These are phyloP conservation scores for Talaromyces borbonicus DNA, from an alignment of 495 filamentous ascomycete species.

Conservation along the genomic window DNA sequence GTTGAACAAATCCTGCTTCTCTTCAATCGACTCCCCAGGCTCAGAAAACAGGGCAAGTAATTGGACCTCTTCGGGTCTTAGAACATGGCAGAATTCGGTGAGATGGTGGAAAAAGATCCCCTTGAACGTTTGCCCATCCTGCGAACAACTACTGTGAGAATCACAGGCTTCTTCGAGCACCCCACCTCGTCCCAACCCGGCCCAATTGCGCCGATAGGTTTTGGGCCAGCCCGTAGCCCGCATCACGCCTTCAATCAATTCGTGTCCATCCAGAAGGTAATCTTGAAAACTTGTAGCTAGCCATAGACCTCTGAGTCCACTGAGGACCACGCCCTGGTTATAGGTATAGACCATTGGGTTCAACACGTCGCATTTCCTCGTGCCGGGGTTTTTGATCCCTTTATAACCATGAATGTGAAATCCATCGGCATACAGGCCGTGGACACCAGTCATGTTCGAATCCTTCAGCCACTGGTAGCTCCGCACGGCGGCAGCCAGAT, in stretches of 20 bases:
- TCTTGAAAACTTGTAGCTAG: conserved; percentile 50
- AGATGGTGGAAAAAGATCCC: conserved; percentile 93
- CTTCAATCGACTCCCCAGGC: conserved; percentile 1
- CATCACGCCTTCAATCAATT: conserved; percentile 60
- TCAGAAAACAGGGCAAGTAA: conserved; percentile 18
- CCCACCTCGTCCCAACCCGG: conserved; percentile 65
- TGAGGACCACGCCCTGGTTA: conserved; percentile 92
- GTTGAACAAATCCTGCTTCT: conserved; percentile 18
- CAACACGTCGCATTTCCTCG: conserved; percentile 59
- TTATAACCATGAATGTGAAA: conserved; percentile 73
- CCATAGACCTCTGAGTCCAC: conserved; percentile 73
- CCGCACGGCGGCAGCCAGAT: conserved; percentile 62
- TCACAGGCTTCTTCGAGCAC: conserved; percentile 85
- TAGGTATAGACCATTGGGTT: conserved; percentile 92
- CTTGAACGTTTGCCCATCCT: conserved; percentile 90
- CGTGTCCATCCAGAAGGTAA: conserved; percentile 74
- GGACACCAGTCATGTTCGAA: conserved; percentile 70
- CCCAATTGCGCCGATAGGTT: conserved; percentile 42
- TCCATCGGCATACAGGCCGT: conserved; percentile 80
- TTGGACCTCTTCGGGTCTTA: conserved; percentile 34
- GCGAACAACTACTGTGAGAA: conserved; percentile 59
- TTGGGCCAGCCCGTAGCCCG: conserved; percentile 64
- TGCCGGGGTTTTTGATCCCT: conserved; percentile 34
- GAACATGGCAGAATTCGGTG: conserved; percentile 62
- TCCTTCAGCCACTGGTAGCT: conserved; percentile 70